Evolutionary conservation across 768 basidiomycete genomes (phyloP).

Genomic region (Hortiboletus flavorubellus): DNA sequence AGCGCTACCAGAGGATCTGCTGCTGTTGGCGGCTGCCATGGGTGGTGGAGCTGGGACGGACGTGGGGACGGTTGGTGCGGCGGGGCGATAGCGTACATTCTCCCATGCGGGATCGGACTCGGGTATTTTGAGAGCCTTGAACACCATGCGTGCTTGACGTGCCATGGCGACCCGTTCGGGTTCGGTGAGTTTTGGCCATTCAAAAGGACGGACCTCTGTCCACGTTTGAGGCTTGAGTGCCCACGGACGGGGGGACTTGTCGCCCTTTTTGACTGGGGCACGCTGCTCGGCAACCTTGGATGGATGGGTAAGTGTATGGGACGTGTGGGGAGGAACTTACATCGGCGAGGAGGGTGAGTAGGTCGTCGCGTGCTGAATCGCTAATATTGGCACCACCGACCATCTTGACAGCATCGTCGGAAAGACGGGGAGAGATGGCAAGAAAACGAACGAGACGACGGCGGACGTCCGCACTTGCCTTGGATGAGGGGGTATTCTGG

Average conservation of each 20-base stretch:
- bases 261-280: slow-evolving; percentile 31
- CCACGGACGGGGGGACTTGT: slow-evolving; percentile 44
- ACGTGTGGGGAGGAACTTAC: slow-evolving; percentile 31
- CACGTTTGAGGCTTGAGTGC: slow-evolving; percentile 54
- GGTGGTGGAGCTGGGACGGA: slow-evolving; percentile 17
- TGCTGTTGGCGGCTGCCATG: slow-evolving; percentile 17
- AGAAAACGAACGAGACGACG: slow-evolving; percentile 49
- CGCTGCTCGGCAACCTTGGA: slow-evolving; percentile 50
- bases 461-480: slow-evolving; percentile 24
- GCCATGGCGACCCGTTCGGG: slow-evolving; percentile 48
- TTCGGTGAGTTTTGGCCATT: slow-evolving; percentile 51
- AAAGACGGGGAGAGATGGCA: slow-evolving; percentile 47
- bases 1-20: slow-evolving; percentile 20
- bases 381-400: slow-evolving; percentile 43
- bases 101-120: slow-evolving; percentile 63
- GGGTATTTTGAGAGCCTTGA: slow-evolving; percentile 51
- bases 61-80: slow-evolving; percentile 10
- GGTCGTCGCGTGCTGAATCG: slow-evolving; percentile 36
- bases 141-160: slow-evolving; percentile 46
- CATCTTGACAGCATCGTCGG: slow-evolving; percentile 36
- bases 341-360: slow-evolving; percentile 48
- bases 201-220: slow-evolving; percentile 68
- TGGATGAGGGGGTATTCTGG: slow-evolving; percentile 16
- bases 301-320: background rate
- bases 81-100: slow-evolving; percentile 40